Evolutionary conservation across 2,329 filamentous ascomycete species (phyloP), one percentile per base, ranked within the genome.

Genomic region (Cladophialophora exuberans): DNA sequence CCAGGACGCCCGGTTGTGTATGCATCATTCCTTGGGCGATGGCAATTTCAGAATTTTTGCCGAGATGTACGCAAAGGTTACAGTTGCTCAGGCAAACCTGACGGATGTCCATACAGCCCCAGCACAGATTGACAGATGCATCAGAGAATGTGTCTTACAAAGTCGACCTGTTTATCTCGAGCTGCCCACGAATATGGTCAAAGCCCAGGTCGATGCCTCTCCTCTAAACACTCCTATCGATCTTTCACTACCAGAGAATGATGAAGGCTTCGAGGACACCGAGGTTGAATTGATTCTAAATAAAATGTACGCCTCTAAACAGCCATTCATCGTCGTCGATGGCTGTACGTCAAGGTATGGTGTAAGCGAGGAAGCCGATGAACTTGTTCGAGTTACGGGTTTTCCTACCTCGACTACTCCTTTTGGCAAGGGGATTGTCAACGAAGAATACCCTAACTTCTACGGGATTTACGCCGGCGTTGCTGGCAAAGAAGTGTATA

Each of bases 91-190:
- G 58, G 70, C 72, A n/a, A 75, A 73, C 47, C 58, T 83, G 1
- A 72, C 66, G 39, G 76, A 83, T 56, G 67, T 76, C 1, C 60
- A 67, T 2, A 75, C 73, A 1, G 74, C 76, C 11, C 72, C 81
- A 0, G 71, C 74, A 22, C 72, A 79, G 53, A 80, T 85, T 22
- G 82, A 84, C 61, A 65, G 72, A 42, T 72, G 76, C 3, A 66
- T 85, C 26, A 69, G 70, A 52, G 73, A 80, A 53, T 81, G 79
- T 41, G 66, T 83, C 28, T 61, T 78, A 42, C 76, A 81, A 31
- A 81, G 78, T 52, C 72, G 79, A 2, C 82, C 82, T 0, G 82
- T 81, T 1, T 84, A 82, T 55, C 76, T 84, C 17, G 76, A 81
- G 58, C 62, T 85, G 3, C 82, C 82, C 2, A 65, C 60, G 33